Percentiles rank a stretch among this genome's conserved stretches.
These are phyloP conservation scores for Myrica gale DNA, from an alignment of 306 rosid species.

Conservation along the genomic window DNA sequence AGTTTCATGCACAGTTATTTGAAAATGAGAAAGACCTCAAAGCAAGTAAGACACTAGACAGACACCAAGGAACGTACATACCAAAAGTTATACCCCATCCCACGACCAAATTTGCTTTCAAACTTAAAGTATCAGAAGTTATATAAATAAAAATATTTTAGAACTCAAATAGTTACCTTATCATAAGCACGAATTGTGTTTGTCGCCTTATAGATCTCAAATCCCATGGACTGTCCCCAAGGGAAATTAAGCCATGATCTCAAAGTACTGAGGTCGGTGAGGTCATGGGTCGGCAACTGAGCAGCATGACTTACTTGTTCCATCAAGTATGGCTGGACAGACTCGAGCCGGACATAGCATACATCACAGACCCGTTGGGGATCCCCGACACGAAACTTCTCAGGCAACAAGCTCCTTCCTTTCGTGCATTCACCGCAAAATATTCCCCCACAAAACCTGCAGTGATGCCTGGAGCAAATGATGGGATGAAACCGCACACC, in stretches of 20 bases:
- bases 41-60: background rate
- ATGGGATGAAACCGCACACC: conserved; percentile 90
- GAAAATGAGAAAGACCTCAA: conserved; percentile 1
- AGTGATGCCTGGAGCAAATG: conserved; percentile 92
- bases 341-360: conserved; percentile 83
- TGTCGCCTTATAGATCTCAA: conserved; percentile 89
- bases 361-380: conserved; percentile 96
- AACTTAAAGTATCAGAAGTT: background rate
- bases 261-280: conserved; percentile 88
- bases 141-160: background rate
- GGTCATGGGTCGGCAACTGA: conserved; percentile 82
- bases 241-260: conserved; percentile 95
- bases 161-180: conserved; percentile 39
- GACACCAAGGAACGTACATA: conserved; percentile 9
- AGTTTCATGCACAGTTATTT: background rate
- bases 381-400: conserved; percentile 66
- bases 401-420: conserved; percentile 87
- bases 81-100: background rate
- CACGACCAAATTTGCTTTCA: background rate
- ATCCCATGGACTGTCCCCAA: conserved; percentile 93
- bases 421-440: conserved; percentile 89
- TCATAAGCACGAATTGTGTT: conserved; percentile 67
- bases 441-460: conserved; percentile 96
- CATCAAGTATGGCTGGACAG: conserved; percentile 85
- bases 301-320: conserved; percentile 91